Base-by-base conservation (phyloP, 805 yeast genomes). In the Saccharomycopsis synnaedendra region DNA sequence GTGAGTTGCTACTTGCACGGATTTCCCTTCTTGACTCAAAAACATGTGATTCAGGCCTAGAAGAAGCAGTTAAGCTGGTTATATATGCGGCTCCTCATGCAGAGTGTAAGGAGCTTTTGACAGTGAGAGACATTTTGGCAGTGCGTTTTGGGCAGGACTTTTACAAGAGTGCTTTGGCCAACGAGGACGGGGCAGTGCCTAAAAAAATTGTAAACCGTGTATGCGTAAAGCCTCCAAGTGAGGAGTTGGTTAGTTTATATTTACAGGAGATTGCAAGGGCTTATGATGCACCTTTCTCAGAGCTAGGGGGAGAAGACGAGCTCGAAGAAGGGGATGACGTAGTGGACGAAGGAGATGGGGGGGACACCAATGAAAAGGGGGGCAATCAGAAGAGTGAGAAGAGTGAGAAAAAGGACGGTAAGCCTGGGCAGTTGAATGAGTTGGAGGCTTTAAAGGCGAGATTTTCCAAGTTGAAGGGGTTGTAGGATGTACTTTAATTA, bases 251-350 rank as follows among this genome's bases (percentile, higher is more conserved):
- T 1, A 70, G 72, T 10, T 62, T 84, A 50, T 88, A 88, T 57
- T 66, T 88, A 52, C 67, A 74, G 46, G 96, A 87, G 58, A 87
- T 87, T 52, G 95, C 95, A 1, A 70, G 70, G 45, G 84, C 95
- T 0, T 87, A 88, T 58, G 71, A 73, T 28, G 93, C 80, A 0
- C 83, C 87, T 1, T 88, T 78, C 57, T 78, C 85, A 33, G 81
- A 78, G 9, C 60, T 78, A 49, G 54, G 53, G 27, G 59, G 60
- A n/a, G 62, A 58, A 5, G 56, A 54, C 7, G 63, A 54, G 3
- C 56, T 49, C 3, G 62, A 57, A n/a, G 48, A 47, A 6, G 19
- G 33, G 4, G 58, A 56, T 5, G 57, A 54, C 8, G 58, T 54
- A 33, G 63, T 53, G 7, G 65, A 57, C 30, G 68, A 60, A 10